phyloP scores from a whole-genome alignment of 2,329 filamentous ascomycete species.

The Sporothrix schenckii region DNA sequence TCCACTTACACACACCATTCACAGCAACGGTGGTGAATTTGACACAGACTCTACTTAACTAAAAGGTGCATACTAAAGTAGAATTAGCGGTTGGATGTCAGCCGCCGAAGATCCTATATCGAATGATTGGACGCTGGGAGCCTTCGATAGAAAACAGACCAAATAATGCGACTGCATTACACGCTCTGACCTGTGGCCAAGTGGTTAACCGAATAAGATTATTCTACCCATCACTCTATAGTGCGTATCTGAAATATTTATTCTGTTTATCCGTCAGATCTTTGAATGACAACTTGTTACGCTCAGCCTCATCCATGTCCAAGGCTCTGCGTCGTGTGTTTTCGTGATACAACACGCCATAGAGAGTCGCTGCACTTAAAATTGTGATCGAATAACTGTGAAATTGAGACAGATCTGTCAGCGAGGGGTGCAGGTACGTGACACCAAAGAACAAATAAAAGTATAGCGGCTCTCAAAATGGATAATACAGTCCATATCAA shows the following conservation, averaged over 20 bases:
- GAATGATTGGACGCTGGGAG: too few relatives aligned
- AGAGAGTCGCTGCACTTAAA: constrained; percentile 57
- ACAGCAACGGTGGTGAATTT: constrained; percentile 10
- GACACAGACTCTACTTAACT: background rate
- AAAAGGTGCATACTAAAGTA: too few relatives aligned
- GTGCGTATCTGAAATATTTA: constrained; percentile 65
- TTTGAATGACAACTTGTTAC: constrained; percentile 66
- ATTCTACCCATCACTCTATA: constrained; percentile 40
- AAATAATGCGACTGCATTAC: too few relatives aligned
- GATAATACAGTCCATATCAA: too few relatives aligned
- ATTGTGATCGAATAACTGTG: constrained; percentile 70
- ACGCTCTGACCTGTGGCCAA: too few relatives aligned
- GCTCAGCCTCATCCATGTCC: constrained; percentile 60
- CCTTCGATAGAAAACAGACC: too few relatives aligned
- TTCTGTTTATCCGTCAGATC: constrained; percentile 72
- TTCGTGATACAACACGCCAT: constrained; percentile 60
- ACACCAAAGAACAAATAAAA: background rate
- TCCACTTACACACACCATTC: background rate
- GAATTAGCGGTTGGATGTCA: too few relatives aligned
- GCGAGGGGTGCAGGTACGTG: too few relatives aligned
- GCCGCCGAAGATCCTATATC: too few relatives aligned
- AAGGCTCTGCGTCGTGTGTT: constrained; percentile 57
- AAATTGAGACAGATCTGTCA: background rate
- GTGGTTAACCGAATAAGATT: background rate
- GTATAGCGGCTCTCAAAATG: too few relatives aligned